phyloP scores from a whole-genome alignment of 768 basidiomycete species.

The Mycena alexandri region DNA sequence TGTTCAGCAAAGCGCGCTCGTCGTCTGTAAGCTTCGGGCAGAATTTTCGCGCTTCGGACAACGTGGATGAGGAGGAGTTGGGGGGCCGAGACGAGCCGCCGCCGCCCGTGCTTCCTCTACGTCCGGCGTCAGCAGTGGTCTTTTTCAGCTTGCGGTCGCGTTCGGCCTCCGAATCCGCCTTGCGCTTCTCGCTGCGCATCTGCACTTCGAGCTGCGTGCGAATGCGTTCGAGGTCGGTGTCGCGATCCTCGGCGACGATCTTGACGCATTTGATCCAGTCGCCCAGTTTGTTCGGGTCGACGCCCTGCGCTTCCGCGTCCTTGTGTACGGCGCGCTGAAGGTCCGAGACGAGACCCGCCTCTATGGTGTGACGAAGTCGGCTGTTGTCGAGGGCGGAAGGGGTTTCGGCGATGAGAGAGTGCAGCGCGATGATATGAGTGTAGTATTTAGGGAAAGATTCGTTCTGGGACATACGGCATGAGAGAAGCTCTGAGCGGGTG shows the following conservation, averaged over 20 bases:
- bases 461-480: background rate
- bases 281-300: background rate
- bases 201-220: background rate
- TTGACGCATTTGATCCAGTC: background rate
- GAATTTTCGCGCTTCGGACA: background rate
- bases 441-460: background rate
- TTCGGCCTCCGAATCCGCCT: background rate
- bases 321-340: background rate
- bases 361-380: background rate
- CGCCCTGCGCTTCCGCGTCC: background rate
- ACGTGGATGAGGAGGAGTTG: background rate
- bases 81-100: too few species aligned
- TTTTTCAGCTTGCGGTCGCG: too few species aligned
- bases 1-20: background rate
- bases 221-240: background rate
- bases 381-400: background rate
- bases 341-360: background rate
- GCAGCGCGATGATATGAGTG: background rate
- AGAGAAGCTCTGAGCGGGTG: background rate
- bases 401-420: background rate
- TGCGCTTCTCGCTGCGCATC: background rate
- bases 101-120: too few species aligned
- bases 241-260: background rate
- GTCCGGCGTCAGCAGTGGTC: too few species aligned
- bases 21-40: too few species aligned